phyloP scores from a whole-genome alignment of 1,284 basidiomycete genomes.

The Ustilago curta region DNA sequence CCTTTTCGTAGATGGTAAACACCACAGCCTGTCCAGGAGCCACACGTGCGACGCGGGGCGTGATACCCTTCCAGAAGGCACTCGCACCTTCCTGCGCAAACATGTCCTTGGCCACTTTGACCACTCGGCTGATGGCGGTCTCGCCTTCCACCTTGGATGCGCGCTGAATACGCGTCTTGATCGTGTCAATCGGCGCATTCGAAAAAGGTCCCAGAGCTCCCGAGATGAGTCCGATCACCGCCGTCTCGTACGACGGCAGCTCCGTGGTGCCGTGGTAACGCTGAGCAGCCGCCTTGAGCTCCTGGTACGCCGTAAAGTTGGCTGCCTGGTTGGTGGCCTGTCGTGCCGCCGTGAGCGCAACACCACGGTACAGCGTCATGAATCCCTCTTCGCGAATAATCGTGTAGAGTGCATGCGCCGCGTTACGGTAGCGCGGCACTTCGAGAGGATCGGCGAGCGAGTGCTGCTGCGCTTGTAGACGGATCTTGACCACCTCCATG shows the following conservation, averaged over 20 bases:
- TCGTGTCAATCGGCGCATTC: slow-evolving; percentile 96
- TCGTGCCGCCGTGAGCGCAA: slow-evolving; percentile 87
- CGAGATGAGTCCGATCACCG: slow-evolving; percentile 91
- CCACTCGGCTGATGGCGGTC: slow-evolving; percentile 79
- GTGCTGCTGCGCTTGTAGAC: slow-evolving; percentile 96
- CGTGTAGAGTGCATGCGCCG: slow-evolving; percentile 93
- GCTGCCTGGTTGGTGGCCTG: slow-evolving; percentile 99
- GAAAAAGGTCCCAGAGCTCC: slow-evolving; percentile 97
- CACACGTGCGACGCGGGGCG: slow-evolving; percentile 92
- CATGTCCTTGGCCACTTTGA: slow-evolving; percentile 87
- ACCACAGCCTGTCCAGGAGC: slow-evolving; percentile 78
- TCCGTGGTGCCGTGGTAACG: slow-evolving; percentile 74
- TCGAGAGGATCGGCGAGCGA: slow-evolving; percentile 96
- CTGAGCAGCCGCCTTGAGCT: slow-evolving; percentile 86
- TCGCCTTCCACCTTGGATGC: slow-evolving; percentile 81
- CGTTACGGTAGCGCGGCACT: slow-evolving; percentile 92
- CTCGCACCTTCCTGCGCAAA: slow-evolving; percentile 88
- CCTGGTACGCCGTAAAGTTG: slow-evolving; percentile 98
- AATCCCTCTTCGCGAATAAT: slow-evolving; percentile 94
- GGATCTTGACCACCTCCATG: slow-evolving; percentile 99
- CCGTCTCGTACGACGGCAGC: slow-evolving; percentile 88
- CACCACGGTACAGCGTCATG: slow-evolving; percentile 88
- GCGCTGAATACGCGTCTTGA: slow-evolving; percentile 89
- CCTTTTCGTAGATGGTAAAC: slow-evolving; percentile 71
- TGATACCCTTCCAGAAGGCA: slow-evolving; percentile 89